phyloP scores from a whole-genome alignment of 2,329 filamentous ascomycete genomes.

The Thelonectria blattea region DNA sequence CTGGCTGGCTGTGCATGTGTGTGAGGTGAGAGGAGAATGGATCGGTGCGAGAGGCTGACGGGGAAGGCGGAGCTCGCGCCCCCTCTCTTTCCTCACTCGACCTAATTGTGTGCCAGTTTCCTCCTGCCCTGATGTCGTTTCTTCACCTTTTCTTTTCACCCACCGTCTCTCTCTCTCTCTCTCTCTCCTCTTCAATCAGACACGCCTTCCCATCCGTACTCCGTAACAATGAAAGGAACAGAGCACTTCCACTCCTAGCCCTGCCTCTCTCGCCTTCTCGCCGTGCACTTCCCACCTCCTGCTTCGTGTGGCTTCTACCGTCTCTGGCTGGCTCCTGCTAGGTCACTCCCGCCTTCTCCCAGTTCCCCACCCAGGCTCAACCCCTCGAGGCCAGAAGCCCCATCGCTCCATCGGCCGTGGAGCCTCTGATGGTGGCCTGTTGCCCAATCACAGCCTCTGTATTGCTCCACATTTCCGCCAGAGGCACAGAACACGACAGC shows the following conservation, averaged over 20 bases:
- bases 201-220: not conserved
- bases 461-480: slow-evolving; percentile 29
- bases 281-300: slow-evolving; percentile 17
- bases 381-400: slow-evolving; percentile 21
- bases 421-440: slow-evolving; percentile 32
- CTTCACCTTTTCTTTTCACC: slow-evolving; percentile 18
- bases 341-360: slow-evolving; percentile 10
- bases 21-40: slow-evolving; percentile 19
- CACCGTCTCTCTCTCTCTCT: slow-evolving; percentile 18
- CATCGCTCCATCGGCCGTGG: slow-evolving; percentile 18
- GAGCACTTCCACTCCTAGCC: slow-evolving; percentile 7
- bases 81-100: slow-evolving; percentile 23
- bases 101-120: slow-evolving; percentile 6
- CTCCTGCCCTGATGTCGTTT: slow-evolving; percentile 5
- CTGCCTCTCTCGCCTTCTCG: not conserved
- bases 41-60: slow-evolving; percentile 34
- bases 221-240: slow-evolving; percentile 2
- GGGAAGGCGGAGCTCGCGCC: slow-evolving; percentile 33
- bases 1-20: slow-evolving; percentile 3
- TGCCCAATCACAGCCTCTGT: slow-evolving; percentile 33
- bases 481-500: slow-evolving; percentile 34
- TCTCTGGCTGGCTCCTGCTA: slow-evolving; percentile 13
- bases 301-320: slow-evolving; percentile 11
- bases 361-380: slow-evolving; percentile 17
- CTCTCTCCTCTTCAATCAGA: slow-evolving; percentile 3